Evolutionary conservation across 148 eudicot species (phyloP).

Genomic region (Camellia lanceoleosa): DNA sequence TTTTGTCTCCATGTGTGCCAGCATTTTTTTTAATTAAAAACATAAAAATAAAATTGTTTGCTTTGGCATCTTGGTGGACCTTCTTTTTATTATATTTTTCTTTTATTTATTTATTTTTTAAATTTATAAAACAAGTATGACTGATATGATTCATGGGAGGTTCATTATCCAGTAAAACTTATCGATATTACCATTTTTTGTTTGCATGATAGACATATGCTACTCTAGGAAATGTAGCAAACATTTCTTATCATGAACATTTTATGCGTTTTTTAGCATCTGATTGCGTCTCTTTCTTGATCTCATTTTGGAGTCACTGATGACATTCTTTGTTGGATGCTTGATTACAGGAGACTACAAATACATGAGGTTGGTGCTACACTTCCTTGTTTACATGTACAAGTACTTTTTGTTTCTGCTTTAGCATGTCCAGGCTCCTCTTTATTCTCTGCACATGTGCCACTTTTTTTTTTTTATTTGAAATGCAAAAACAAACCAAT

Average conservation of each 20-base stretch:
- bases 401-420: not conserved
- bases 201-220: not conserved
- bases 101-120: too few species aligned
- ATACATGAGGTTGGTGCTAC: slow-evolving; percentile 60
- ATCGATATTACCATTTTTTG: not conserved
- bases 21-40: not conserved
- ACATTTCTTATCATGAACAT: not conserved
- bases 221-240: not conserved
- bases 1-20: not conserved
- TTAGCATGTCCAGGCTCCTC: slow-evolving; percentile 2
- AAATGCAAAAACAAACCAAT: not conserved
- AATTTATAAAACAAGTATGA: not conserved
- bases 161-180: not conserved
- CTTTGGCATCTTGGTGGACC: not conserved
- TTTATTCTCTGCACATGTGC: not conserved
- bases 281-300: not conserved
- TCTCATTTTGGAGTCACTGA: slow-evolving; percentile 6
- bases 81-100: not conserved
- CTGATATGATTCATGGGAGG: not conserved
- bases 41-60: not conserved
- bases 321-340: slow-evolving; percentile 17
- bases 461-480: not conserved
- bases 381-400: not conserved
- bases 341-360: slow-evolving; percentile 92
- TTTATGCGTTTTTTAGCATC: not conserved